Evolutionary conservation across 805 yeast genomes (phyloP), one percentile per base, ranked within the genome.

Genomic region (Millerago galiae): DNA sequence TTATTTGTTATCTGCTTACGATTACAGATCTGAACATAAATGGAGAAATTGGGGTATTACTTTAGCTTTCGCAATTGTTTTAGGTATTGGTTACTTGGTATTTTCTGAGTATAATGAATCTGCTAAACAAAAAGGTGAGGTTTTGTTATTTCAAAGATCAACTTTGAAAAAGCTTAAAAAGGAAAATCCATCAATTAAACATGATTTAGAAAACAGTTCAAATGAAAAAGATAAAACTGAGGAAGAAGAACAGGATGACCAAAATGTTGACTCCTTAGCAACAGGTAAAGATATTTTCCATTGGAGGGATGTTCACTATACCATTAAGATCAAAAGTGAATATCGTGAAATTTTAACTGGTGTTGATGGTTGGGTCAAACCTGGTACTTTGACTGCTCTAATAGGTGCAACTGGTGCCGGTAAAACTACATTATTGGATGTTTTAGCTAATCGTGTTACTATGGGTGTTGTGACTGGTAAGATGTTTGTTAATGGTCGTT

Each of bases 371-470:
- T 83, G 85, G 83, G 89, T 83, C 36, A 80, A 81, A 56, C 90
- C 90, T 9, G 90, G 90, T 50, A 82, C 87, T 38, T 65, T 84
- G 56, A 84, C 90, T 41, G 93, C 91, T 5, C 62, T 79, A 39
- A 78, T 79, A 83, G 86, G 87, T 52, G 79, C 82, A 16, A 79
- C 88, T 33, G 89, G 89, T 65, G 89, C 90, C 46, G 90, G 90
- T 71, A 82, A 82, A 58, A 83, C 90, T 16, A 82, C 89, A 5
- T 66, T 82, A 46, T 67, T 82, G 52, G 83, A 82, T 65, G 79
- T 81, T 55, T 69, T 83, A 54, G 82, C 87, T 34, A 80, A 79
- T 53, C 74, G 89, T 60, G 75, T 79, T 38, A 77, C 83, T 13
- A 67, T 74, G 64, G 90, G 90, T 65, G 77, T 77, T 42, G 79